These are phyloP conservation scores for Nakazawaea anatomiae DNA, from an alignment of 805 yeast species.

Conservation along the genomic window DNA sequence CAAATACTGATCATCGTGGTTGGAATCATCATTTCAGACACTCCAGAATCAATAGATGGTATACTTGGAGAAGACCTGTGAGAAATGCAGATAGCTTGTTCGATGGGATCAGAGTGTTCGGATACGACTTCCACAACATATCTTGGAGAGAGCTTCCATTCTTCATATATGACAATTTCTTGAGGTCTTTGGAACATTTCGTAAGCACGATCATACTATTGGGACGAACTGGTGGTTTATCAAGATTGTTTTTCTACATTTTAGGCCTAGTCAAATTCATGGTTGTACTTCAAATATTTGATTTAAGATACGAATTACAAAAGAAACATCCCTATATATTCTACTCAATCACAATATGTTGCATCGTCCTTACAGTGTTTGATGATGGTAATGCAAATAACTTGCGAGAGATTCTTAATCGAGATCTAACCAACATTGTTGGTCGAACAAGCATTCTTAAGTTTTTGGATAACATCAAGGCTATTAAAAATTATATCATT, in stretches of 20 bases:
- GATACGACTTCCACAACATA: conserved; percentile 4
- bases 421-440: not conserved
- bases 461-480: not conserved
- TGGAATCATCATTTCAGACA: conserved; percentile 1
- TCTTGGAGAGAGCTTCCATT: conserved; percentile 9
- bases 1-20: conserved; percentile 6
- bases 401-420: conserved; percentile 1
- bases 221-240: conserved; percentile 1
- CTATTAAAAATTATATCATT: not conserved
- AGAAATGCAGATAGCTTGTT: not conserved
- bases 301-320: not conserved
- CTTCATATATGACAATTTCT: not conserved
- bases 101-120: conserved; percentile 10
- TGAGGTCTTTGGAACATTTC: not conserved
- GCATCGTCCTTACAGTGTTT: not conserved
- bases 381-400: not conserved
- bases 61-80: conserved; percentile 5
- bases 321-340: not conserved
- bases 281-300: not conserved
- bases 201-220: not conserved
- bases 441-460: not conserved
- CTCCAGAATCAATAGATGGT: conserved; percentile 5
- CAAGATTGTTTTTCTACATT: conserved; percentile 1
- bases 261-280: not conserved
- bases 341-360: not conserved